Evolutionary conservation across 2,329 filamentous ascomycete genomes (phyloP).

Genomic region (Penicillium sp.): DNA sequence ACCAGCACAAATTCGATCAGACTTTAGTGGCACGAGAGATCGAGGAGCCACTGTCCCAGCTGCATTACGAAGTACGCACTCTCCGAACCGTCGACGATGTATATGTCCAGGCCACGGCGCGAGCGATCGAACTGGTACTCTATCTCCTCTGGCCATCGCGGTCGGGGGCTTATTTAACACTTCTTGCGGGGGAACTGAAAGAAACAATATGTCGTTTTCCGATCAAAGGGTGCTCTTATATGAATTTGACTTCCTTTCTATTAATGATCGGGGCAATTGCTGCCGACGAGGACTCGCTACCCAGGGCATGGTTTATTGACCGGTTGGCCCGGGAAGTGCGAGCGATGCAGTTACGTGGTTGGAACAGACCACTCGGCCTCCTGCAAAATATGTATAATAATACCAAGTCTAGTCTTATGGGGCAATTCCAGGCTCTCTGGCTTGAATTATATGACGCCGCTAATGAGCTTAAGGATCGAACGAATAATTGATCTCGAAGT

Average conservation of each 20-base stretch:
- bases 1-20: background rate
- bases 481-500: background rate
- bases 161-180: slow-evolving; percentile 5
- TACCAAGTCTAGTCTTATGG: background rate
- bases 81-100: background rate
- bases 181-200: slow-evolving; percentile 19
- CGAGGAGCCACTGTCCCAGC: background rate
- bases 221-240: slow-evolving; percentile 19
- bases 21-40: background rate
- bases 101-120: background rate
- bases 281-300: slow-evolving; percentile 14
- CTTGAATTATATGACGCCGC: background rate
- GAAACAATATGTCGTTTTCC: slow-evolving; percentile 9
- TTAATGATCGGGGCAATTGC: slow-evolving; percentile 25
- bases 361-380: slow-evolving; percentile 8
- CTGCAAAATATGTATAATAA: background rate
- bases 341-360: slow-evolving; percentile 16
- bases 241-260: slow-evolving; percentile 24
- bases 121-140: slow-evolving; percentile 22
- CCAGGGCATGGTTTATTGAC: slow-evolving; percentile 23
- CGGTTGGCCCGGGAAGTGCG: slow-evolving; percentile 9
- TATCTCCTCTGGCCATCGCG: slow-evolving; percentile 19
- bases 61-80: background rate
- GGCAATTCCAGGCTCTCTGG: background rate
- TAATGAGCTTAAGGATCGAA: background rate